phyloP scores from a whole-genome alignment of 768 basidiomycete species.

The Epithele typhae region DNA sequence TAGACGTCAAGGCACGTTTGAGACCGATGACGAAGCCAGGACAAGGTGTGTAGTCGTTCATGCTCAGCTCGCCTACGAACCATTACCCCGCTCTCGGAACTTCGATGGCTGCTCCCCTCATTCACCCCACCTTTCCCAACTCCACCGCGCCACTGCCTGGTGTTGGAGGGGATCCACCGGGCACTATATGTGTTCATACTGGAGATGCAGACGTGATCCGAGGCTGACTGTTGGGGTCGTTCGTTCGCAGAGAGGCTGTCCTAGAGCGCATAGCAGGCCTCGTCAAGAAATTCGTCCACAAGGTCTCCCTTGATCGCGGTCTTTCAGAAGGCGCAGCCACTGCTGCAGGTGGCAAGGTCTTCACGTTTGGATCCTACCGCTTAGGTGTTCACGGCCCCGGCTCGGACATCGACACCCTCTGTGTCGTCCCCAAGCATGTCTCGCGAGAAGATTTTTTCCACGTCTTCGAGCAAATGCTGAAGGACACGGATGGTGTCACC shows the following conservation, averaged over 20 bases:
- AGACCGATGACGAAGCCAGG: slow-evolving; percentile 82
- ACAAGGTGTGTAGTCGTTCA: slow-evolving; percentile 60
- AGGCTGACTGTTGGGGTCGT: too few species aligned
- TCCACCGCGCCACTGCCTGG: neutral
- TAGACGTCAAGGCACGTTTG: slow-evolving; percentile 79
- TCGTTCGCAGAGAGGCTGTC: slow-evolving; percentile 87
- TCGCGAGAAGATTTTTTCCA: slow-evolving; percentile 95
- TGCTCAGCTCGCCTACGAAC: too few species aligned
- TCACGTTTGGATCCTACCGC: slow-evolving; percentile 97
- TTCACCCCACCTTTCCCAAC: neutral
- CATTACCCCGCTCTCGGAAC: neutral
- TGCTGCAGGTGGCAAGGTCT: slow-evolving; percentile 96
- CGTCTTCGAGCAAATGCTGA: slow-evolving; percentile 84
- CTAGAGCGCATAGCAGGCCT: slow-evolving; percentile 85
- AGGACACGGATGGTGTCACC: slow-evolving; percentile 73
- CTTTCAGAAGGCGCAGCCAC: slow-evolving; percentile 84
- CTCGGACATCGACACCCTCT: slow-evolving; percentile 96
- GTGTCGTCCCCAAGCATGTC: slow-evolving; percentile 96
- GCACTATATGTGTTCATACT: too few species aligned
- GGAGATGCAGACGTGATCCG: too few species aligned
- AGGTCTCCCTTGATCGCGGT: slow-evolving; percentile 72
- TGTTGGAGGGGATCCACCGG: too few species aligned
- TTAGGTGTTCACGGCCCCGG: slow-evolving; percentile 96
- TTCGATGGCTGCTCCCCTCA: slow-evolving; percentile 1
- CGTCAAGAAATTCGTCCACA: slow-evolving; percentile 90